A percentile compares a stretch with the other conserved stretches of the same genome.
Evolutionary conservation across 208 protist genomes (phyloP).

Genomic region (Acanthamoeba polyphaga): DNA sequence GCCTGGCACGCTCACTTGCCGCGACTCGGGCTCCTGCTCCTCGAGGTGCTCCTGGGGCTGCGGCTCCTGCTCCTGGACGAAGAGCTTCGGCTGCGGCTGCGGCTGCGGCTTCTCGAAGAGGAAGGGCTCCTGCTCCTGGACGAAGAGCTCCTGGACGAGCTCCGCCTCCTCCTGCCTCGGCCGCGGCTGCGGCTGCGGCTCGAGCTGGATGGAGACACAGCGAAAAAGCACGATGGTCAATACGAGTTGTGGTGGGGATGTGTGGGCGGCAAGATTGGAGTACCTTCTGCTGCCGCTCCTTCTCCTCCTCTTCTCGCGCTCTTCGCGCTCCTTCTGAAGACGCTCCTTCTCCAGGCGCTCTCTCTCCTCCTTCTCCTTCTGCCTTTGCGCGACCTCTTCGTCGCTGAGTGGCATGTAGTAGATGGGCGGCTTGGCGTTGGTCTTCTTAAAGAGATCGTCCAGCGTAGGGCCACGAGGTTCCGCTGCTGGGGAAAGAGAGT

Average conservation of each 20-base stretch:
- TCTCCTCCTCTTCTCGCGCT: constrained; percentile 1
- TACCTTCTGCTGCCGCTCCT: constrained; percentile 61
- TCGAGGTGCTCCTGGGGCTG: not conserved
- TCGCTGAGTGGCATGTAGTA: constrained; percentile 69
- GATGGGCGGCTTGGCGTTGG: constrained; percentile 55
- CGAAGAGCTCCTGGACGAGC: constrained; percentile 8
- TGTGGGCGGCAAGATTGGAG: not conserved
- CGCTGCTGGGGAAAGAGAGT: not conserved
- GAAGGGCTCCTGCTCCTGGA: constrained; percentile 50
- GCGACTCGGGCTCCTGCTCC: constrained; percentile 1
- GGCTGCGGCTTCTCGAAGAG: constrained; percentile 40
- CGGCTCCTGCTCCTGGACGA: constrained; percentile 17
- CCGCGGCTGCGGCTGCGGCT: constrained; percentile 29
- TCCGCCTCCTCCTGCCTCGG: not conserved
- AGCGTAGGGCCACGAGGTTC: constrained; percentile 45
- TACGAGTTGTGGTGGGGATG: not conserved
- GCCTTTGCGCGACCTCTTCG: constrained; percentile 55
- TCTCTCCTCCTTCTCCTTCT: constrained; percentile 69
- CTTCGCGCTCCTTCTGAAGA: constrained; percentile 33
- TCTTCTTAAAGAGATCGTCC: constrained; percentile 73
- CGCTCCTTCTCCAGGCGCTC: constrained; percentile 43
- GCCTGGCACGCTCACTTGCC: not conserved
- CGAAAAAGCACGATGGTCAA: not conserved
- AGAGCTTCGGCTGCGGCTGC: not conserved
- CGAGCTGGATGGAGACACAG: not conserved